A percentile compares a stretch with the other conserved stretches of the same genome.
These are phyloP conservation scores for Sporothrix brasiliensis DNA, from an alignment of 2,329 filamentous ascomycete genomes.

Conservation along the genomic window DNA sequence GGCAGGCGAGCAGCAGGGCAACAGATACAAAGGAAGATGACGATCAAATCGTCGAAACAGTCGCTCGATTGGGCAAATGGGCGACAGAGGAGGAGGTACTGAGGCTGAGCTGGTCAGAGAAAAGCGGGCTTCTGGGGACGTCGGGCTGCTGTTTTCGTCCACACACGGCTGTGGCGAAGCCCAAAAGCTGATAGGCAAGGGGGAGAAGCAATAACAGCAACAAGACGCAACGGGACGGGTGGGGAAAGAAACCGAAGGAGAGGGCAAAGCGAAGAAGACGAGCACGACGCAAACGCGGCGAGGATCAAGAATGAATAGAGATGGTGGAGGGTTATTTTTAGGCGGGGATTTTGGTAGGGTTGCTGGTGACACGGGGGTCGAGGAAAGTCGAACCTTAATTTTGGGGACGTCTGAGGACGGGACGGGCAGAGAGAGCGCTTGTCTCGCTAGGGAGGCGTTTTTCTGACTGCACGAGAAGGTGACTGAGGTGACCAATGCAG, in stretches of 20 bases:
- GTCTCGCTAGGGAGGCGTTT: conserved; percentile 10
- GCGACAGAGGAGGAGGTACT: not conserved
- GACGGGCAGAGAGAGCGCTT: conserved; percentile 21
- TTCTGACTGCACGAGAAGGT: not conserved
- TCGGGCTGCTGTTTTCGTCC: conserved; percentile 25
- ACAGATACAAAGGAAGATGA: not conserved
- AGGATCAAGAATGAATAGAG: conserved; percentile 7
- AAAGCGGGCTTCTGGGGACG: conserved; percentile 31
- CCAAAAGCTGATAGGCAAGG: conserved; percentile 13
- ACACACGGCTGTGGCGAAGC: conserved; percentile 25
- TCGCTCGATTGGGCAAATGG: conserved; percentile 1
- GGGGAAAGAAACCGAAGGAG: not conserved
- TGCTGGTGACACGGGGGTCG: conserved; percentile 31
- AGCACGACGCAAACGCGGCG: conserved; percentile 23
- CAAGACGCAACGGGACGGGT: conserved; percentile 11
- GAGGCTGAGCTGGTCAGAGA: conserved; percentile 32
- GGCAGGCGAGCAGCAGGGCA: not conserved
- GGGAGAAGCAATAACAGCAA: not conserved
- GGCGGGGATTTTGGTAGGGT: conserved; percentile 29
- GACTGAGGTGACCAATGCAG: conserved; percentile 21
- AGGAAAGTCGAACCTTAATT: conserved; percentile 31
- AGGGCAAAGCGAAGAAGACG: not conserved
- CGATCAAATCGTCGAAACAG: conserved; percentile 5
- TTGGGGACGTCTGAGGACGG: not conserved
- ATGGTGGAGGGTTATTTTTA: conserved; percentile 29